phyloP scores from a whole-genome alignment of 345 rosid species.

The Euphorbia peplus region DNA sequence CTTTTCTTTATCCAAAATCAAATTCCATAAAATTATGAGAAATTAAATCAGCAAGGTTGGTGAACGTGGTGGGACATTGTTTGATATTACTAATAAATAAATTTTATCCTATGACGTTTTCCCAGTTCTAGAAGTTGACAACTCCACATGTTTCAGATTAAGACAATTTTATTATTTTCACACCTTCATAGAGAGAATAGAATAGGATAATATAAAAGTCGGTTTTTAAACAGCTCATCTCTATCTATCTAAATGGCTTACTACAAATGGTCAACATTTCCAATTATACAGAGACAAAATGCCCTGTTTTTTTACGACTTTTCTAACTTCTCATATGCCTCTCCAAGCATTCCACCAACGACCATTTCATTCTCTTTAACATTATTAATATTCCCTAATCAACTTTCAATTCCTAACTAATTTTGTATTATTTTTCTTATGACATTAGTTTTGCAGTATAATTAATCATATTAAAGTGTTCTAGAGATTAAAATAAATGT shows the following conservation, averaged over 20 bases:
- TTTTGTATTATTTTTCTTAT: too few relatives aligned
- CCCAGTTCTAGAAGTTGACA: conserved; percentile 28
- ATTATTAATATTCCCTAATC: too few relatives aligned
- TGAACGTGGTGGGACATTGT: conserved; percentile 3
- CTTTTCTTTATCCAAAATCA: background rate
- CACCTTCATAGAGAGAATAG: background rate
- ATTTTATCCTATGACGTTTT: conserved; percentile 2
- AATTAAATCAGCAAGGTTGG: background rate
- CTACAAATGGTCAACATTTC: background rate
- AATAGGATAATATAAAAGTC: background rate
- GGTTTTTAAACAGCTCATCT: background rate
- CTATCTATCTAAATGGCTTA: too few relatives aligned
- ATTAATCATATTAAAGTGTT: too few relatives aligned
- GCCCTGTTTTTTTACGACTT: conserved; percentile 1
- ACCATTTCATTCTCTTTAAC: background rate
- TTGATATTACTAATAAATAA: background rate
- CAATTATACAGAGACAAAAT: background rate
- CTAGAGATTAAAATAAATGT: too few relatives aligned
- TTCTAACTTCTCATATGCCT: background rate
- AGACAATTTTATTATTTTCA: background rate
- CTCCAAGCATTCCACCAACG: too few relatives aligned
- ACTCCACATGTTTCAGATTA: background rate
- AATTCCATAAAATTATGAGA: background rate
- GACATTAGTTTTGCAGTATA: too few relatives aligned
- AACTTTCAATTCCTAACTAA: too few relatives aligned